Base-by-base conservation (phyloP, 306 rosid species). In the Cucurbita moschata region DNA sequence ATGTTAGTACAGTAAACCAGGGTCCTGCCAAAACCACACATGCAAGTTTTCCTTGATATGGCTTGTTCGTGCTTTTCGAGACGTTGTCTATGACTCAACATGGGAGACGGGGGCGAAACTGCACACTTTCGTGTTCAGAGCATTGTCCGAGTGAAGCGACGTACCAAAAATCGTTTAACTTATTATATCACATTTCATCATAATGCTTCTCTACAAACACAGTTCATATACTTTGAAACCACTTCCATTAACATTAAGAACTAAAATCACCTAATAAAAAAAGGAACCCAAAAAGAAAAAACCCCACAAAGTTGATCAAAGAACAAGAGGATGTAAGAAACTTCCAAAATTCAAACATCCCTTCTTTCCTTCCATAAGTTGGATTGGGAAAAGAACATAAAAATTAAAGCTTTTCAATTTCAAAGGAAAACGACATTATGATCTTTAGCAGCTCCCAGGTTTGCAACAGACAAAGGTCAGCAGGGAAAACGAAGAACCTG, bases 381-480 rank as follows among this genome's bases (percentile, higher is more conserved):
- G n/a, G 47, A 70, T 78, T 49, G 50, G 15, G 50, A 60, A 79
- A 80, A 43, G 65, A 79, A 81, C 40, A 37, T 61, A 59, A 59
- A 26, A 21, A 44, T 13, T 47, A 9, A 47, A 47, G 10, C 5
- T 40, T 47, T 46, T 12, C 15, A 49, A 65, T 63, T 65, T 42
- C 26, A 42, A 40, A 51, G 55, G 16, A 51, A 51, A 51, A 51
- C 3, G 16, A 38, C 26, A 5, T 3, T 14, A 35, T 37, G 18
- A 71, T 52, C 14, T 50, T 71, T 39, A 69, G 58, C 75, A 71
- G 75, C 75, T 53, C 49, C 35, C 18, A 68, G 42, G 23, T 71
- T 71, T 53, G 35, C 52, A 40, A 44, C 77, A 71, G 71, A 58
- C 54, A 75, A 58, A 53, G 76, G 84, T 82, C 84, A 85, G 84